Conservation (phyloP, 148 eudicot genomes). For the Rhododendron vialii region DNA sequence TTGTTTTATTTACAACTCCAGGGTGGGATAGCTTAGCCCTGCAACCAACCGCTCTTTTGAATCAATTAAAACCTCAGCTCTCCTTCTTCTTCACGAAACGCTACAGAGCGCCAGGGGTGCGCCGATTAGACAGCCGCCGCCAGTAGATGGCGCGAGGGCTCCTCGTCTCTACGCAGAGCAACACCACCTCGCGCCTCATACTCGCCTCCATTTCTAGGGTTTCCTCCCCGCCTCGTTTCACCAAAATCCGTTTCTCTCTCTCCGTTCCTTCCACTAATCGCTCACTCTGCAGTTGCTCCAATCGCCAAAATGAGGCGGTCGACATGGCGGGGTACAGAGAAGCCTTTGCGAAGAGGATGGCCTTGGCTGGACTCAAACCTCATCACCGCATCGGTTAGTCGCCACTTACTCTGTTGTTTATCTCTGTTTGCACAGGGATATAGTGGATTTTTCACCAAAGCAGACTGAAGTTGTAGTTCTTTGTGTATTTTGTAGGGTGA, state of each 20-base stretch:
- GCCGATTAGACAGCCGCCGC: not conserved
- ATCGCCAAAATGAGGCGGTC: slow-evolving; percentile 12
- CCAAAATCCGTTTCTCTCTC: slow-evolving; percentile 13
- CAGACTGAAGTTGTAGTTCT: not conserved
- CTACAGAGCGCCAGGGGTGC: slow-evolving; percentile 7
- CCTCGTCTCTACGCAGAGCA: slow-evolving; percentile 6
- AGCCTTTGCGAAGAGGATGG: slow-evolving; percentile 51
- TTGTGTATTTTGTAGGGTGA: not conserved
- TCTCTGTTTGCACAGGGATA: not conserved
- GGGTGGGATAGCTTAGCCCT: no score
- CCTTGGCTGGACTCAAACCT: slow-evolving; percentile 62
- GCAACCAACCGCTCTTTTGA: no score
- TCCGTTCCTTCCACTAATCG: slow-evolving; percentile 9
- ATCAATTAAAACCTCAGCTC: not conserved
- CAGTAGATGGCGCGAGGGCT: slow-evolving; percentile 20
- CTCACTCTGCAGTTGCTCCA: slow-evolving; percentile 28
- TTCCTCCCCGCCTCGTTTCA: not conserved
- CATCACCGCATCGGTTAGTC: slow-evolving; percentile 56
- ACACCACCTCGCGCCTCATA: slow-evolving; percentile 7
- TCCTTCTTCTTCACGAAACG: not conserved
- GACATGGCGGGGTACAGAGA: slow-evolving; percentile 36
- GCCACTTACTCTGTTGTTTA: not conserved
- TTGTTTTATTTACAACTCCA: no score
- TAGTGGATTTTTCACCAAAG: not conserved
- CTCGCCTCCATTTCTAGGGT: slow-evolving; percentile 14